These are phyloP conservation scores for Paraphoma sp. DNA, from an alignment of 2,329 filamentous ascomycete species.

Conservation along the genomic window DNA sequence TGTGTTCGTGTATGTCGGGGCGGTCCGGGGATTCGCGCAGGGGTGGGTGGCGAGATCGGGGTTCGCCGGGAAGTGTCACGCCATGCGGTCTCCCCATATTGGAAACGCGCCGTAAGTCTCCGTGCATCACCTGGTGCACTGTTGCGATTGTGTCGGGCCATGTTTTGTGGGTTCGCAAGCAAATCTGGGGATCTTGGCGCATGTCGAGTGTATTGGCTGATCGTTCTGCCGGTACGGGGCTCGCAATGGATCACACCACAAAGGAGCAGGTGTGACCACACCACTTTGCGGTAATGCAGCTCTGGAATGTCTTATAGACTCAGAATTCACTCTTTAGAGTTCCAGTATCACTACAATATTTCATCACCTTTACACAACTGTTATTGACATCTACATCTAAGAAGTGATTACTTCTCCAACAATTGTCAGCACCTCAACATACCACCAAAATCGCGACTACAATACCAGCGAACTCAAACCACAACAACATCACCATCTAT, in stretches of 20 bases:
- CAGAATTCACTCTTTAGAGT: background rate
- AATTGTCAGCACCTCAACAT: background rate
- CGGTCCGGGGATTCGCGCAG: background rate
- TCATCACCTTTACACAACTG: background rate
- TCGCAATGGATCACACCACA: background rate
- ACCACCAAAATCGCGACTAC: background rate
- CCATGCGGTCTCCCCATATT: conserved; percentile 1
- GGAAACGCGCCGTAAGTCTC: background rate
- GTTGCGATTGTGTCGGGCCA: background rate
- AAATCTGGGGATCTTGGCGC: background rate
- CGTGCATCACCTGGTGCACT: background rate
- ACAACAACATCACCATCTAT: background rate
- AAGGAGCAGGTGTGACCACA: background rate
- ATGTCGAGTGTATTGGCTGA: background rate
- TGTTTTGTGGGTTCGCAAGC: background rate
- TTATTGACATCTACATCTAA: background rate
- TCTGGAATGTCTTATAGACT: background rate
- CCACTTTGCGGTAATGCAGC: background rate
- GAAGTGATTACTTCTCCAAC: background rate
- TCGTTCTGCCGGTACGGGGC: background rate
- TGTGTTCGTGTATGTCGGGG: background rate
- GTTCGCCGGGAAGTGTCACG: background rate
- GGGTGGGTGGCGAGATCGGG: background rate
- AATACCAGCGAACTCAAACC: background rate
- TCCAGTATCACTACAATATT: background rate